phyloP scores from a whole-genome alignment of 805 yeast genomes.

The Vanderwaltozyma polyspora region DNA sequence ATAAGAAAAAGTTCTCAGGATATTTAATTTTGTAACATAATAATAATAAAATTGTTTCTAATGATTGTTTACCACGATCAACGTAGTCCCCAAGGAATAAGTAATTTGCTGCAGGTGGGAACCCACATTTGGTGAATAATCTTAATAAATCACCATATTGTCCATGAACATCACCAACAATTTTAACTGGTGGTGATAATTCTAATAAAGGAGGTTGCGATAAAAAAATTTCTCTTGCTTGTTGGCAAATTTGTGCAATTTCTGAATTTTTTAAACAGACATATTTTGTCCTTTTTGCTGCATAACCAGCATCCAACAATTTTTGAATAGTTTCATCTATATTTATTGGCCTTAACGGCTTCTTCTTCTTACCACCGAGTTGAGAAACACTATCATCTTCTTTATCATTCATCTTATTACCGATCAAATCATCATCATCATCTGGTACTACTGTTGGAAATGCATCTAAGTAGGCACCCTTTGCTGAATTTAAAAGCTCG shows the following conservation, averaged over 20 bases:
- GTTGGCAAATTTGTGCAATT: constrained; percentile 72
- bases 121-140: constrained; percentile 87
- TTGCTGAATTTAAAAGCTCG: constrained; percentile 2
- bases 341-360: constrained; percentile 31
- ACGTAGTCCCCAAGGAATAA: constrained; percentile 92
- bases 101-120: constrained; percentile 89
- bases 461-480: constrained; percentile 1
- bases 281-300: constrained; percentile 81
- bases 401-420: constrained; percentile 1
- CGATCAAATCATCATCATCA: constrained; percentile 1
- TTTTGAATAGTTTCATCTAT: constrained; percentile 84
- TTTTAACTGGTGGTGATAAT: constrained; percentile 65
- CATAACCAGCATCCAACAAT: constrained; percentile 85
- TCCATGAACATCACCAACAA: constrained; percentile 92
- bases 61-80: constrained; percentile 90
- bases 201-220: constrained; percentile 85
- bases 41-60: constrained; percentile 78
- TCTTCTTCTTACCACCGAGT: constrained; percentile 11
- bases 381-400: constrained; percentile 1
- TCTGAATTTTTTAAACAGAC: constrained; percentile 81
- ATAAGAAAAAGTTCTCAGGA: constrained; percentile 85
- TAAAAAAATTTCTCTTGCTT: constrained; percentile 79
- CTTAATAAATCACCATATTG: constrained; percentile 86
- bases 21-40: constrained; percentile 90
- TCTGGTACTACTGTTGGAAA: constrained; percentile 1